Evolutionary conservation across 176 grass and related monocot species (phyloP), one percentile per base, ranked within the genome.

Genomic region (Avena eriantha): DNA sequence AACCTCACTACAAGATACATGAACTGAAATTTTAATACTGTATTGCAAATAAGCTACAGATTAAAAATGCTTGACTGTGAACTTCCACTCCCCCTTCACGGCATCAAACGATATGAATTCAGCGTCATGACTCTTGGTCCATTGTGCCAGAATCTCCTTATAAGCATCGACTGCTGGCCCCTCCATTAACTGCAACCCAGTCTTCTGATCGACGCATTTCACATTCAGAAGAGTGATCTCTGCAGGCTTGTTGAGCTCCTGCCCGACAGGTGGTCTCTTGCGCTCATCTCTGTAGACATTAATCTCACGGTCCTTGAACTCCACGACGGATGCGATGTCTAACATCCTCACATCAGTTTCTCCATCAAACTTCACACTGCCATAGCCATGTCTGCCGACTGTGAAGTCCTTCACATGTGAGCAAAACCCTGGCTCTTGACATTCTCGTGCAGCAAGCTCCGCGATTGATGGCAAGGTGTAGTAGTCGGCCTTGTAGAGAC

Each of bases 161-260:
- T 90, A 95, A 69, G 49, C 74, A 16, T 95, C 83, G 17, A 92
- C 86, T 31, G 48, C 86, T 24, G 79, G 59, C 7, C 83, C 90
- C 15, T 78, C 36, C 2, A 84, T 88, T 47, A 83, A 83, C 33
- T 86, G 85, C 83, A 90, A 65, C 34, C 90, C 88, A 21, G 86
- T 90, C 82, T 92, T 92, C 82, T 88, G 85, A 47, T 95, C 68
- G 21, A 88, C 43, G 47, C 88, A 92, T 18, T 89, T 95, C 29
- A 95, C 79, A 67, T 92, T 90, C 54, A 95, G 83, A 43, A 95
- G 88, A 9, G 80, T 86, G 60, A 95, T 86, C 80, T 95, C 88
- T 21, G 90, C 93, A 31, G 90, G 86, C 77, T 92, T 95, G 74
- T 95, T 95, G 41, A 95, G 83, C n/a, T 87, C 88, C 60, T 88